Conservation (phyloP, 495 filamentous ascomycete species). For the Ascodesmis nigricans region DNA sequence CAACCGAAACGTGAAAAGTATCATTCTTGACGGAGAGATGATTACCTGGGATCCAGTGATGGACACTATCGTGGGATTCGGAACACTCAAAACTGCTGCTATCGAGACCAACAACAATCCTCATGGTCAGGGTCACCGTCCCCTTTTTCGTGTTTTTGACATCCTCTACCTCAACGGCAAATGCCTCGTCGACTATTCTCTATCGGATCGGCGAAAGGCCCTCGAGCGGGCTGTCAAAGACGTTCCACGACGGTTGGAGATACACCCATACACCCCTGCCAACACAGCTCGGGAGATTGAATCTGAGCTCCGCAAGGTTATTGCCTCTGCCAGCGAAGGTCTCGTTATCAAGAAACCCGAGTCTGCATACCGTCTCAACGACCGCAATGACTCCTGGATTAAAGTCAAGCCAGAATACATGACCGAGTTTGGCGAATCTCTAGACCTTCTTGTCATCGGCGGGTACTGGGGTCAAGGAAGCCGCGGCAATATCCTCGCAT, state of each 20-base stretch:
- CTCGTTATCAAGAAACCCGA: slow-evolving; percentile 86
- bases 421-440: slow-evolving; percentile 82
- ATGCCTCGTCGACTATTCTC: slow-evolving; percentile 55
- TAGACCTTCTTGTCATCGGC: slow-evolving; percentile 74
- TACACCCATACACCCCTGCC: slow-evolving; percentile 52
- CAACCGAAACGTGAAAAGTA: slow-evolving; percentile 43
- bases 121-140: slow-evolving; percentile 45
- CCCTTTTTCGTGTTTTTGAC: slow-evolving; percentile 67
- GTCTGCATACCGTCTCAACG: slow-evolving; percentile 66
- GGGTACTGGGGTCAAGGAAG: slow-evolving; percentile 81
- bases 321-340: slow-evolving; percentile 75
- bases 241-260: slow-evolving; percentile 54
- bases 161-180: slow-evolving; percentile 70
- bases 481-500: slow-evolving; percentile 60
- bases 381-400: slow-evolving; percentile 92
- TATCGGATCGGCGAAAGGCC: slow-evolving; percentile 61
- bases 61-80: slow-evolving; percentile 69
- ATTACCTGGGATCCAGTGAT: slow-evolving; percentile 90
- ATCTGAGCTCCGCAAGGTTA: slow-evolving; percentile 51
- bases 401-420: slow-evolving; percentile 99
- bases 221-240: slow-evolving; percentile 42
- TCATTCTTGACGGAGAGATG: slow-evolving; percentile 96
- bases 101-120: slow-evolving; percentile 61
- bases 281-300: slow-evolving; percentile 51
- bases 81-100: slow-evolving; percentile 82